Evolutionary conservation across 169 alveolate species (phyloP).

Genomic region (Plasmodium inui): DNA sequence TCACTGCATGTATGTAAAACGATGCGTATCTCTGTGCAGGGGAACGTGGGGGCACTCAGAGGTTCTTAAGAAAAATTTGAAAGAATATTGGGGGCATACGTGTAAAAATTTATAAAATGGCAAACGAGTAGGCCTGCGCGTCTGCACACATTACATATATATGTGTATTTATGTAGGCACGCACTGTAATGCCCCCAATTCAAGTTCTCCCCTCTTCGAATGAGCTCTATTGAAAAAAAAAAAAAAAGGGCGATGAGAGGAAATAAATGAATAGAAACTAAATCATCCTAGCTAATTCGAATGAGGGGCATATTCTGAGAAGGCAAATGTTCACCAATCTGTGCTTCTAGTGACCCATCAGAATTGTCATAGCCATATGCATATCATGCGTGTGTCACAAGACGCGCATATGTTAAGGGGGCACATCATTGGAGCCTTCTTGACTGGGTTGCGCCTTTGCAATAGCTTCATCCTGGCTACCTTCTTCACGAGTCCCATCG

Average conservation of each 20-base stretch:
- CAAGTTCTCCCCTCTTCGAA: background rate
- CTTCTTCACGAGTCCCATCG: no score
- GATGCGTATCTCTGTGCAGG: background rate
- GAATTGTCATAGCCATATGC: background rate
- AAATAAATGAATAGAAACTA: background rate
- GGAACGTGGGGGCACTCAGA: background rate
- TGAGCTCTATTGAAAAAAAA: background rate
- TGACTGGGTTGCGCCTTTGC: no score
- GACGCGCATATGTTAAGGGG: background rate
- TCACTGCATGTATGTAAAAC: background rate
- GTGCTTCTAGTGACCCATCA: background rate
- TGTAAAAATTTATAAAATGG: background rate
- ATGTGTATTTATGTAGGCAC: background rate
- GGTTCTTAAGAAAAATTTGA: background rate
- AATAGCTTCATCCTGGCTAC: no score
- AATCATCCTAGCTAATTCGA: background rate
- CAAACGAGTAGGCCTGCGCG: background rate
- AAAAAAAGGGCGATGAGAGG: background rate
- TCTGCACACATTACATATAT: background rate
- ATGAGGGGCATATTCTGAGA: background rate
- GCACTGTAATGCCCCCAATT: background rate
- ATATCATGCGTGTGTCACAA: background rate
- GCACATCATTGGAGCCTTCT: background rate
- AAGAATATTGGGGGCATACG: background rate
- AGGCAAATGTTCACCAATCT: background rate